Base-by-base conservation (phyloP, 352 stramenopile genomes). In the Globisporangium emineosum region DNA sequence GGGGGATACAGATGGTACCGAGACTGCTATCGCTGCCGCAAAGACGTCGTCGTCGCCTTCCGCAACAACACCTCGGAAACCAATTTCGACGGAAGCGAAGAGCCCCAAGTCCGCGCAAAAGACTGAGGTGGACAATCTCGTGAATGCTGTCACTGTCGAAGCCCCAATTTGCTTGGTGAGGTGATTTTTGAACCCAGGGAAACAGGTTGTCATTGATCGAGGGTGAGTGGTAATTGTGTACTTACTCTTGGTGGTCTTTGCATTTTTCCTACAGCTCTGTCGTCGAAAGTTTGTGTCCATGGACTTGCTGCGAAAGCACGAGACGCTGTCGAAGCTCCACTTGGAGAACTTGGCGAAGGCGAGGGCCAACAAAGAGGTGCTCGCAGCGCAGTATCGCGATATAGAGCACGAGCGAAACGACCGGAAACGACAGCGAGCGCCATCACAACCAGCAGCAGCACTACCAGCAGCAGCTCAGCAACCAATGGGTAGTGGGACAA, bases 141-240 rank as follows among this genome's bases (percentile, higher is more conserved):
- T 74, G 13, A 76, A 80, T 59, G 69, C 77, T n/a, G 52, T 58
- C 1, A 63, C 78, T 23, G 66, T 79, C 21, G 78, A 92, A 72
- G 79, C 75, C 5, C 82, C 84, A 3, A 93, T 95, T 66, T 95
- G 86, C 52, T 57, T 95, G 79, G 86, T 94, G 77, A 55, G 81
- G 68, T 30, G 5, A 19, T 43, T n/a, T n/a, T n/a, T n/a, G n/a
- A n/a, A 17, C 32, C 15, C 42, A 60, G 9, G 5, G 32, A 47
- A 30, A 25, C 10, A 10, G 17, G 25, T 33, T 32, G 23, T n/a
- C 12, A 45, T 27, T 17, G 23, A 25, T 63, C 29, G 8, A n/a
- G 17, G 32, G 56, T 61, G 19, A 9, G 17, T 23, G 0, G 21
- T 53, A 1, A 55, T 15, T 54, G 9, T n/a, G 10, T 17, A 32